These are phyloP conservation scores for Kwoniella shivajii DNA, from an alignment of 1,284 basidiomycete species.

Conservation along the genomic window DNA sequence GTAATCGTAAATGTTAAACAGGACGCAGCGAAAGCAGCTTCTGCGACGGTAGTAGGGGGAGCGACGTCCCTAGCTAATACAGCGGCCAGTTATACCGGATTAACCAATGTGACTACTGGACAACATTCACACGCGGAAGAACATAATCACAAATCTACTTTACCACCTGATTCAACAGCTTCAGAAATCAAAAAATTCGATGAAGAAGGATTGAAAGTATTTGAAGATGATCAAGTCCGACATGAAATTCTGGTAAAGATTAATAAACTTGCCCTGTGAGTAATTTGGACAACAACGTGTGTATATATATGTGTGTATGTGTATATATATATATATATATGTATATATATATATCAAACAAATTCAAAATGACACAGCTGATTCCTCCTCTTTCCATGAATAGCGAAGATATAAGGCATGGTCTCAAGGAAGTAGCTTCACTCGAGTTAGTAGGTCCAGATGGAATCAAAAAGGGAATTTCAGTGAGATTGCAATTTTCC, in stretches of 20 bases:
- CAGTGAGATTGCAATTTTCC: conserved; percentile 37
- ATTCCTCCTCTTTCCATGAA: background rate
- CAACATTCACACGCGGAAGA: conserved; percentile 31
- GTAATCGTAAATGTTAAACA: background rate
- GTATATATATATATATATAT: no score
- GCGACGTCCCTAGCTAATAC: conserved; percentile 19
- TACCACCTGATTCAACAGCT: conserved; percentile 32
- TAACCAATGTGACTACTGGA: no score
- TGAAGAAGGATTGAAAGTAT: conserved; percentile 33
- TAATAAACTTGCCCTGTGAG: conserved; percentile 45
- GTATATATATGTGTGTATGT: no score
- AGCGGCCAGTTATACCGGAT: conserved; percentile 11
- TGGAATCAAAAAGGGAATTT: conserved; percentile 39
- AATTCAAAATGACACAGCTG: background rate
- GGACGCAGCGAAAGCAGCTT: conserved; percentile 17
- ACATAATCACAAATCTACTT: conserved; percentile 5
- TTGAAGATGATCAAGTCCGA: conserved; percentile 36
- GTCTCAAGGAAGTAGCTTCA: conserved; percentile 38
- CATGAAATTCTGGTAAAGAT: conserved; percentile 46
- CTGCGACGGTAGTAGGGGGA: no score
- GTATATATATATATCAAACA: no score
- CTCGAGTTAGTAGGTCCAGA: conserved; percentile 37
- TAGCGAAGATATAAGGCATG: conserved; percentile 40
- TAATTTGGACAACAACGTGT: no score
- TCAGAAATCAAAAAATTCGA: conserved; percentile 32